Conservation (phyloP, 768 basidiomycete species). For the Chalciporus piperatus region DNA sequence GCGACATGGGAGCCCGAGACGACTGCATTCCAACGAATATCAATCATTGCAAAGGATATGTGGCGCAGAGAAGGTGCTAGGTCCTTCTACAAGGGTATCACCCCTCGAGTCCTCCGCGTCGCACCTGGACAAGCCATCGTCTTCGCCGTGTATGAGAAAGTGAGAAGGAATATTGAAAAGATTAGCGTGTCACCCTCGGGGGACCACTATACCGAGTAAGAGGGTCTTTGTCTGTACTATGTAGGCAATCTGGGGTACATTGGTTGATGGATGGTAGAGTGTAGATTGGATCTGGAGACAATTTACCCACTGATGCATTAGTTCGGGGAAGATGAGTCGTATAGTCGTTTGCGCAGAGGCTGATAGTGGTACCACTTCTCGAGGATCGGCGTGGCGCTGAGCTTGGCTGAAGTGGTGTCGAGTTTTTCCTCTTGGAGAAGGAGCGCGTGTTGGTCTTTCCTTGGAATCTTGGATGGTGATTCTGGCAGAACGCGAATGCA, state of each 20-base stretch:
- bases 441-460: too few relatives aligned
- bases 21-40: slow-evolving; percentile 76
- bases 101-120: slow-evolving; percentile 91
- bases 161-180: slow-evolving; percentile 71
- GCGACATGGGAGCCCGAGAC: slow-evolving; percentile 69
- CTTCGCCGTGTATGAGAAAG: slow-evolving; percentile 94
- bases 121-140: slow-evolving; percentile 97
- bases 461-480: background rate
- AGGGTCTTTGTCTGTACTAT: too few relatives aligned
- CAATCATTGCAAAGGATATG: slow-evolving; percentile 85
- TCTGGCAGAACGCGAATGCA: background rate
- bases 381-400: background rate
- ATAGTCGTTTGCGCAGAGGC: background rate
- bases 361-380: too few relatives aligned
- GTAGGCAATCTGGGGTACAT: background rate
- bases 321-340: background rate
- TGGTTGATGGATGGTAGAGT: too few relatives aligned
- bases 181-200: slow-evolving; percentile 52
- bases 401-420: too few relatives aligned
- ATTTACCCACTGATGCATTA: background rate
- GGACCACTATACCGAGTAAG: slow-evolving; percentile 70
- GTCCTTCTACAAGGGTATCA: slow-evolving; percentile 99
- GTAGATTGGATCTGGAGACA: background rate
- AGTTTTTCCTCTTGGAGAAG: too few relatives aligned
- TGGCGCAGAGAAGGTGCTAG: slow-evolving; percentile 83